Percentiles rank a stretch among this genome's conserved stretches.
These are phyloP conservation scores for Chlorella sp. DNA, from an alignment of 139 green algal species.

Conservation along the genomic window DNA sequence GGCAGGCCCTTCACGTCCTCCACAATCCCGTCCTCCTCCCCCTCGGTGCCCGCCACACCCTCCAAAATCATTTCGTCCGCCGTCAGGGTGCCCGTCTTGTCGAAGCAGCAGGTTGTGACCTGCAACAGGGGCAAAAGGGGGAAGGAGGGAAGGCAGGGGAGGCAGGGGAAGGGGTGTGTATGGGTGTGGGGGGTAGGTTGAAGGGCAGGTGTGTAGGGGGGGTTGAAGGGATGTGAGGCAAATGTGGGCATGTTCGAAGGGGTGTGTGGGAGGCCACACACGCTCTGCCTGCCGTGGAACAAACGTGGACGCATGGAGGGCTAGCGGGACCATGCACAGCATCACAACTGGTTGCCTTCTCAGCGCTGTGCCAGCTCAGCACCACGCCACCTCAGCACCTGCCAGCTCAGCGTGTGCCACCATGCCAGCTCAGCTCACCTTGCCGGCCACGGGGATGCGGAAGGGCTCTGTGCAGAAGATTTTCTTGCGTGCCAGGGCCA, in stretches of 20 bases:
- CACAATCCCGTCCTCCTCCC: slow-evolving; percentile 2
- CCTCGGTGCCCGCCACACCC: slow-evolving; percentile 60
- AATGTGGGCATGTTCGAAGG: no score
- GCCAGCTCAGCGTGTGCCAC: no score
- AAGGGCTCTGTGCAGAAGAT: slow-evolving; percentile 99
- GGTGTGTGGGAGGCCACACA: no score
- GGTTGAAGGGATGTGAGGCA: no score
- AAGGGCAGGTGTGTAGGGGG: not conserved
- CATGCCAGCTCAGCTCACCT: slow-evolving; percentile 58
- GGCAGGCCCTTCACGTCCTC: slow-evolving; percentile 14
- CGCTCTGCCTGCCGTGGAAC: no score
- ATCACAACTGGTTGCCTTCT: no score
- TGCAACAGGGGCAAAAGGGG: not conserved
- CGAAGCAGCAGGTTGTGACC: slow-evolving; percentile 97
- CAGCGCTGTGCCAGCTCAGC: no score
- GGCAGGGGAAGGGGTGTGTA: not conserved
- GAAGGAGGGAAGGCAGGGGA: not conserved
- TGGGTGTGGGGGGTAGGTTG: not conserved
- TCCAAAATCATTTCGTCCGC: slow-evolving; percentile 93
- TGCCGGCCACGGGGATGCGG: slow-evolving; percentile 94
- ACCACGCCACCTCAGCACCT: no score
- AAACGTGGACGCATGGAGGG: no score
- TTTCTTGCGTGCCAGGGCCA: slow-evolving; percentile 65
- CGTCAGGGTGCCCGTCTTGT: slow-evolving; percentile 99
- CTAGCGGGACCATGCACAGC: no score